A percentile compares a stretch with the other conserved stretches of the same genome.
phyloP scores from a whole-genome alignment of 805 yeast genomes.

The Debaryomyces maramus region DNA sequence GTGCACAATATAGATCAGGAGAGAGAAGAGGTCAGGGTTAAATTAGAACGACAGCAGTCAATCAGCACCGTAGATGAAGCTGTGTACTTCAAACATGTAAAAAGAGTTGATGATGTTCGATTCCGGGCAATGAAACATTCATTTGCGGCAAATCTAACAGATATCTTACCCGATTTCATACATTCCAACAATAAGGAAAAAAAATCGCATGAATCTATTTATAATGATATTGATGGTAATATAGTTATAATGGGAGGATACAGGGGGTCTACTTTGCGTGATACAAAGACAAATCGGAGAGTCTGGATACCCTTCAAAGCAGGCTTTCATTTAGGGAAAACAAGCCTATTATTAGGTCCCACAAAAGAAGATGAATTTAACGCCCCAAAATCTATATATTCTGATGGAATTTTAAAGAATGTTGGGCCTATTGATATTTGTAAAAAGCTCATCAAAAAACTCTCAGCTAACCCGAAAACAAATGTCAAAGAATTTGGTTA shows the following conservation, averaged over 20 bases:
- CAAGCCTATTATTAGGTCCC: slow-evolving; percentile 74
- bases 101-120: slow-evolving; percentile 65
- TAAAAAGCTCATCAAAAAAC: slow-evolving; percentile 53
- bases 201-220: slow-evolving; percentile 46
- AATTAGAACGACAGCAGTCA: slow-evolving; percentile 54
- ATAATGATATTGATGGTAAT: slow-evolving; percentile 70
- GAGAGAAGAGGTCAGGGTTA: slow-evolving; percentile 34
- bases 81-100: slow-evolving; percentile 49
- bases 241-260: slow-evolving; percentile 84
- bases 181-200: slow-evolving; percentile 21
- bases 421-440: slow-evolving; percentile 87
- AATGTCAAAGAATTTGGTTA: slow-evolving; percentile 79
- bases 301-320: slow-evolving; percentile 89
- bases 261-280: slow-evolving; percentile 77
- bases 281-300: slow-evolving; percentile 58
- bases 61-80: slow-evolving; percentile 67
- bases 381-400: slow-evolving; percentile 53
- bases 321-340: slow-evolving; percentile 70
- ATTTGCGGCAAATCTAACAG: slow-evolving; percentile 49
- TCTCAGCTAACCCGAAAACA: slow-evolving; percentile 56
- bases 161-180: slow-evolving; percentile 35
- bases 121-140: slow-evolving; percentile 69
- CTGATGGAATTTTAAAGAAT: slow-evolving; percentile 78
- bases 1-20: slow-evolving; percentile 12
- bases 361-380: slow-evolving; percentile 63